phyloP scores from a whole-genome alignment of 1,139 yeast species.

The Scheffersomyces cryptocercus region DNA sequence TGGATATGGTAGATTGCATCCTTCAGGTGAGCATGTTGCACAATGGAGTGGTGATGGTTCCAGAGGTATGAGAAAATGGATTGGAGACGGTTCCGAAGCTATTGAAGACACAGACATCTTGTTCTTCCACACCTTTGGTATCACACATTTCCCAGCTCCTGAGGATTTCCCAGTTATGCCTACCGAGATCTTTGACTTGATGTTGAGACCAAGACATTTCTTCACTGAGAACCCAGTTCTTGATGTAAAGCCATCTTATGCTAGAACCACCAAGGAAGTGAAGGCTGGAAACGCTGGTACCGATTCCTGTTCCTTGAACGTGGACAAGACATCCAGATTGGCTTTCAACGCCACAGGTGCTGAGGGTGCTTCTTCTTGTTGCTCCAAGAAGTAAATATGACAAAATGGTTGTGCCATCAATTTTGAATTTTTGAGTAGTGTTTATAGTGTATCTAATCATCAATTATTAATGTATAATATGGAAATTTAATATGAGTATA shows the following conservation, averaged over 20 bases:
- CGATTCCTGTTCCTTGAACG: conserved; percentile 38
- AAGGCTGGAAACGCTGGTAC: conserved; percentile 36
- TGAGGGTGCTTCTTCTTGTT: conserved; percentile 13
- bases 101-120: conserved; percentile 71
- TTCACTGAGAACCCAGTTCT: conserved; percentile 75
- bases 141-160: conserved; percentile 85
- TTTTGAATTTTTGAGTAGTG: background rate
- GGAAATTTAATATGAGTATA: too few species aligned
- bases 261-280: conserved; percentile 63
- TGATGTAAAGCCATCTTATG: conserved; percentile 71
- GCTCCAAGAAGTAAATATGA: conserved; percentile 16
- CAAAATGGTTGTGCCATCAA: background rate
- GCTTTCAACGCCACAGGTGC: conserved; percentile 32
- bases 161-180: conserved; percentile 93
- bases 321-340: conserved; percentile 43
- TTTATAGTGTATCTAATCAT: background rate
- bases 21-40: conserved; percentile 79
- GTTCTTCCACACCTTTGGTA: conserved; percentile 79
- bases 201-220: conserved; percentile 78
- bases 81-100: conserved; percentile 62
- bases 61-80: conserved; percentile 72
- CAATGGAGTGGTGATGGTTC: conserved; percentile 78
- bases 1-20: conserved; percentile 63
- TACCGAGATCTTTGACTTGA: conserved; percentile 72
- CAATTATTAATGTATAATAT: too few species aligned